These are phyloP conservation scores for Dendrobium huoshanense DNA, from an alignment of 106 monocot genomes.

Conservation along the genomic window DNA sequence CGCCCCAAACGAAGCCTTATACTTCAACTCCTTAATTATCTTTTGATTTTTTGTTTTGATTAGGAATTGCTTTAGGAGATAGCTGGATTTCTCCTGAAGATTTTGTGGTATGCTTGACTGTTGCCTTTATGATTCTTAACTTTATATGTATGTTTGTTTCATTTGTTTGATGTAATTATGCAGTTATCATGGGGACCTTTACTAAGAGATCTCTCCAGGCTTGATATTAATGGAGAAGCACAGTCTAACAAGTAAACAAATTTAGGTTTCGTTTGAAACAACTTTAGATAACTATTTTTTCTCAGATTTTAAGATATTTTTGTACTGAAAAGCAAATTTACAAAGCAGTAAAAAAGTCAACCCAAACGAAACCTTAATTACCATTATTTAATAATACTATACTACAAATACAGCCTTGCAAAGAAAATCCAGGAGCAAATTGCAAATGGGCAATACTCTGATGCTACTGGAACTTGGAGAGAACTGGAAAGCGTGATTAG, in stretches of 20 bases:
- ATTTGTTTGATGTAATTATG: background rate
- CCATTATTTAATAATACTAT: background rate
- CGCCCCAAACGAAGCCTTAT: no score
- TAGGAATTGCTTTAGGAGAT: slow-evolving; percentile 74
- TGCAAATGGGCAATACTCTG: slow-evolving; percentile 24
- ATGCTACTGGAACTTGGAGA: slow-evolving; percentile 50
- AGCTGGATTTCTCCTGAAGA: slow-evolving; percentile 91
- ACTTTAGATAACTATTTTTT: no score
- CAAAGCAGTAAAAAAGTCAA: no score
- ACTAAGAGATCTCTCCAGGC: slow-evolving; percentile 9
- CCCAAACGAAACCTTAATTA: background rate
- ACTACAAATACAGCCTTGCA: slow-evolving; percentile 33
- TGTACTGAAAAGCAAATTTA: no score
- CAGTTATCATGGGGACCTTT: slow-evolving; percentile 19
- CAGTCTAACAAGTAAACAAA: slow-evolving; percentile 5
- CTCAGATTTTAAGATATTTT: no score
- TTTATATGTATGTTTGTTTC: background rate
- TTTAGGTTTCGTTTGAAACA: no score
- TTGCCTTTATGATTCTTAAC: no score
- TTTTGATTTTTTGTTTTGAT: background rate
- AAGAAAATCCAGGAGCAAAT: slow-evolving; percentile 43
- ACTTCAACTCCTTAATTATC: no score
- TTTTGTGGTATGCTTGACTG: slow-evolving; percentile 46
- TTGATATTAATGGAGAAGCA: slow-evolving; percentile 3
- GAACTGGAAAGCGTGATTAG: slow-evolving; percentile 36